Base-by-base conservation (phyloP, 257 asterid species). In the Jacaranda mimosifolia region DNA sequence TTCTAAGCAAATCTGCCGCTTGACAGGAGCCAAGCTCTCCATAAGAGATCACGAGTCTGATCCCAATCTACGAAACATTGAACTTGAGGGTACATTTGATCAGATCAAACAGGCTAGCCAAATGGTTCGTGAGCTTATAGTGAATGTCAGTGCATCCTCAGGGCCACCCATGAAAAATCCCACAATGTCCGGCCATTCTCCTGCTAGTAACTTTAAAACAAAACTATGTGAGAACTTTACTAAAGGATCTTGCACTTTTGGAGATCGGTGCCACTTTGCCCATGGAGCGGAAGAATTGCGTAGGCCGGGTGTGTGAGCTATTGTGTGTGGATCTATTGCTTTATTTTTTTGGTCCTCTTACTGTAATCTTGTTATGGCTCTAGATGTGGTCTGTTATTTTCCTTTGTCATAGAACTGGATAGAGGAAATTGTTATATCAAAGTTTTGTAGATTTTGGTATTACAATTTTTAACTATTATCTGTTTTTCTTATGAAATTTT, bases 241-340 rank as follows among this genome's bases (percentile, higher is more conserved):
- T 13, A 90, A 90, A 73, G 94, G 95, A 52, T 68, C 93, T 4
- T 91, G 97, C 81, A 89, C 97, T 42, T 91, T 91, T 70, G 97
- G 94, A 58, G 93, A 90, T 0, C 84, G 86, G 87, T 92, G 97
- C 79, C 96, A 92, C 82, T 92, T 92, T 70, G 97, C 97, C 1
- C 97, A 92, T 45, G 97, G 96, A 72, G 91, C 75, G 14, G 93
- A 92, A 76, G 94, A 92, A 77, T 53, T 92, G 83, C 96, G 97
- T 26, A 82, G 51, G 77, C 57, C 88, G 1, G 88, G 83, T 45
- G 52, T 79, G 7, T 86, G 80, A 87, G 32, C 32, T 26, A 26
- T 26, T 26, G 32, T 26, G 32, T 26, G 32, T 26, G 32, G 32
- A 26, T 26, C 32, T 26, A 26, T 26, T 26, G 32, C 32, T 26